Conservation (phyloP, 176 grass and related monocot species). For the Puccinellia tenuiflora region DNA sequence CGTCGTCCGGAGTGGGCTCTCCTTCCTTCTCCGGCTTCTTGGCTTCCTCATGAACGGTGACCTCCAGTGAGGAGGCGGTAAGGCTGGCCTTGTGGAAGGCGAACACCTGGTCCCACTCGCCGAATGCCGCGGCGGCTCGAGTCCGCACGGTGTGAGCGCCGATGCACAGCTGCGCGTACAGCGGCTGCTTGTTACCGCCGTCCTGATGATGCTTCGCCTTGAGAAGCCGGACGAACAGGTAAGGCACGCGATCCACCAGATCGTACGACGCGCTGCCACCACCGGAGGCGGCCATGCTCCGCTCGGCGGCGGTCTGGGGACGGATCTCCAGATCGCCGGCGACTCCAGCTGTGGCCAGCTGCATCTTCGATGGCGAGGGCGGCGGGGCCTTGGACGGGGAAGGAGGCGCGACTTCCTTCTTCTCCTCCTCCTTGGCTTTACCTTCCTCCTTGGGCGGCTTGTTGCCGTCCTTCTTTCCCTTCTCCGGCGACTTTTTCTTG, state of each 20-base stretch:
- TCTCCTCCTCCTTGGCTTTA: constrained; percentile 38
- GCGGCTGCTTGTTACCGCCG: constrained; percentile 6
- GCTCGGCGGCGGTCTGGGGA: constrained; percentile 33
- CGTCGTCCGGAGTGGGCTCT: constrained; percentile 27
- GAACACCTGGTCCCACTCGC: constrained; percentile 95
- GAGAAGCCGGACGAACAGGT: constrained; percentile 93
- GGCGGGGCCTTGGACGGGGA: constrained; percentile 33
- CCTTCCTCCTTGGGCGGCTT: constrained; percentile 45
- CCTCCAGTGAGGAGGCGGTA: constrained; percentile 68
- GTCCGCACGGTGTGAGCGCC: constrained; percentile 79
- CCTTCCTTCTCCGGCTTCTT: constrained; percentile 40
- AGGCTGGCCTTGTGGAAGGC: constrained; percentile 91
- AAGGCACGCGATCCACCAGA: constrained; percentile 74
- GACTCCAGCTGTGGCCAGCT: constrained; percentile 28
- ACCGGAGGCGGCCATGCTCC: constrained; percentile 37
- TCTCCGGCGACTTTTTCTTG: constrained; percentile 51
- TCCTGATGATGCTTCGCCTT: constrained; percentile 66
- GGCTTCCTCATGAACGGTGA: constrained; percentile 64
- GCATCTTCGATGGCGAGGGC: constrained; percentile 57
- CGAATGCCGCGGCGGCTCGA: constrained; percentile 16
- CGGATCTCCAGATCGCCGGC: constrained; percentile 76
- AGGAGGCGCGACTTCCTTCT: constrained; percentile 25
- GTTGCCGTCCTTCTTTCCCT: constrained; percentile 50
- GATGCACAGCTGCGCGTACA: constrained; percentile 66
- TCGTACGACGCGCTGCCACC: constrained; percentile 52